Evolutionary conservation across 495 filamentous ascomycete species (phyloP).

Genomic region (Penicillium cinerascens): DNA sequence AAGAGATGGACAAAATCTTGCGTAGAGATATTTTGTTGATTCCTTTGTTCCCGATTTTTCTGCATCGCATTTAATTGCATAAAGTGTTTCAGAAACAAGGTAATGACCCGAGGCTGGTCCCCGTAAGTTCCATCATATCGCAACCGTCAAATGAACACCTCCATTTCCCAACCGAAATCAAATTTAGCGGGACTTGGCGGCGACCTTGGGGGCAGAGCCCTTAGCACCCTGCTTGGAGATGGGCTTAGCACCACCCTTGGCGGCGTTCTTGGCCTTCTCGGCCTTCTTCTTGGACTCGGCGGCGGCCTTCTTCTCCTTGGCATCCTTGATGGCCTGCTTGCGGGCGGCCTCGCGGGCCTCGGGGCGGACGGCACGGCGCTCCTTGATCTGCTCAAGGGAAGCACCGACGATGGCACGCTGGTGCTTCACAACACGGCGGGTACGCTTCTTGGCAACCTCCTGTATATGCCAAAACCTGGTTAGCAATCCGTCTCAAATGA

Average conservation of each 20-base stretch:
- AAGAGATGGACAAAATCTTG: conserved; percentile 2
- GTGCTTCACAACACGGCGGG: conserved; percentile 94
- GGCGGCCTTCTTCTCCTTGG: conserved; percentile 94
- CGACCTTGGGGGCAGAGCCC: conserved; percentile 81
- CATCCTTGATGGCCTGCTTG: conserved; percentile 83
- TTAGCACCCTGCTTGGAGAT: conserved; percentile 97
- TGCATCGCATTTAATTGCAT: conserved; percentile 28
- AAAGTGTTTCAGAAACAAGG: conserved; percentile 30
- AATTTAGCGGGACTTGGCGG: conserved; percentile 82
- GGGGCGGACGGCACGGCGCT: conserved; percentile 87
- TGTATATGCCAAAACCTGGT: conserved; percentile 48
- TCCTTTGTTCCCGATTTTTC: conserved; percentile 31
- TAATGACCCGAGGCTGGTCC: conserved; percentile 24
- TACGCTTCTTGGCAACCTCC: conserved; percentile 99
- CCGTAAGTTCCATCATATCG: conserved; percentile 33
- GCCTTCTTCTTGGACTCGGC: conserved; percentile 91
- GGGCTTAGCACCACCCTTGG: conserved; percentile 68
- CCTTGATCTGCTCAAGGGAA: conserved; percentile 99
- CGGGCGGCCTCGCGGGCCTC: conserved; percentile 94
- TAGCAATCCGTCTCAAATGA: conserved; percentile 30
- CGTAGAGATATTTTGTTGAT: conserved; percentile 20
- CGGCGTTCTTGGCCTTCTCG: conserved; percentile 95
- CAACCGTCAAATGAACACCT: conserved; percentile 25
- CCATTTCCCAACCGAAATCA: conserved; percentile 31
- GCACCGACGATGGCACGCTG: conserved; percentile 99